Evolutionary conservation across 768 basidiomycete genomes (phyloP), one percentile per base, ranked within the genome.

Genomic region (Pleurotus eryngii): DNA sequence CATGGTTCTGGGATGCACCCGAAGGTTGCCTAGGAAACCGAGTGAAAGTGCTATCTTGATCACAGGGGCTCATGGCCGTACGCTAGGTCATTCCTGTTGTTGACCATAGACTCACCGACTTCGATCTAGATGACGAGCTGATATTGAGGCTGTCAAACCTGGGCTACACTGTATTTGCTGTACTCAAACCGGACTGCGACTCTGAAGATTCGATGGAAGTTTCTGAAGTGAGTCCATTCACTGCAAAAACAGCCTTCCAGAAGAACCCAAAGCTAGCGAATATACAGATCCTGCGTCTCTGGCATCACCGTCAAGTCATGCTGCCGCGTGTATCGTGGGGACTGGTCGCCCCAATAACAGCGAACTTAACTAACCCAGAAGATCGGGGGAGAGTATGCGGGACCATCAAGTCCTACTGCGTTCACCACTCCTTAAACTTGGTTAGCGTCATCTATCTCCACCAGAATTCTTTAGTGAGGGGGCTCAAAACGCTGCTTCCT

Each of bases 101-200:
- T 35, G 26, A 9, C 15, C 11, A 42, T 38, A 8, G 30, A 26
- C 17, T 20, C 17, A 45, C 14, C 17, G 18, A 22, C 14, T 22
- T 18, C 37, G n/a, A 17, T 42, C 39, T 18, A 54, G 51, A 54
- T 11, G 39, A 18, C 14, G 26, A 45, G 5, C 38, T 58, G 20
- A 30, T 51, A 15, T 8, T 58, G 43, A 48, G 27, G 17, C 45
- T 58, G 15, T 58, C 50, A n/a, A 18, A 49, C 14, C 50, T 54
- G 24, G 57, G 57, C 6, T 58, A 58, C 38, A 58, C 51, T n/a
- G 51, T 58, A 9, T 54, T 58, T 46, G 55, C 49, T 24, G 17
- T 58, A 15, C 55, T 43, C 27, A 22, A 26, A 11, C 24, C 43
- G 35, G 39, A 46, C 15, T 54, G 35, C 38, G 51, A 15, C 18